phyloP scores from a whole-genome alignment of 2,329 filamentous ascomycete genomes.

The Hypoxylon sp. region DNA sequence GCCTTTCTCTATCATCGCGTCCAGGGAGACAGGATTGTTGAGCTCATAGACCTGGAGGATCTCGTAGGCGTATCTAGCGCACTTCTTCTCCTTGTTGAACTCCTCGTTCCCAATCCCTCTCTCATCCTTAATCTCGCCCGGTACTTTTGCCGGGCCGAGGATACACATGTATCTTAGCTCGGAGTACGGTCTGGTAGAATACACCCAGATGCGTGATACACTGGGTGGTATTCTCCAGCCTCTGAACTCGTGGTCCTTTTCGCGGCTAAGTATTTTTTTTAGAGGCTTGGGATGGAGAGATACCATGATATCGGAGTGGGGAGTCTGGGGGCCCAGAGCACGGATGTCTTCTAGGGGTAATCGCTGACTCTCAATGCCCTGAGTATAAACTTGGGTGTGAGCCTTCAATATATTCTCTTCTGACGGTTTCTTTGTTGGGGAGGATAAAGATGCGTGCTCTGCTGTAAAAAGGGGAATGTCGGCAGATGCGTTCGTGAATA shows the following conservation, averaged over 20 bases:
- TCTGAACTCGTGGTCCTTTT: conserved; percentile 68
- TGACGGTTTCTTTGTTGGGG: conserved; percentile 22
- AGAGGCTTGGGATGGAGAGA: conserved; percentile 71
- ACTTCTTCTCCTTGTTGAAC: conserved; percentile 61
- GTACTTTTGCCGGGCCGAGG: conserved; percentile 61
- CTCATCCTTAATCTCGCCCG: conserved; percentile 61
- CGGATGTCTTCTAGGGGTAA: conserved; percentile 50
- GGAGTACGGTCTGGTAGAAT: conserved; percentile 61
- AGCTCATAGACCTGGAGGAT: conserved; percentile 71
- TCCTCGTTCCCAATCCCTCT: conserved; percentile 65
- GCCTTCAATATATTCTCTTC: conserved; percentile 29
- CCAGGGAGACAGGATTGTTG: conserved; percentile 68
- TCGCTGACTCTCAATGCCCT: conserved; percentile 53
- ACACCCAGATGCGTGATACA: conserved; percentile 74
- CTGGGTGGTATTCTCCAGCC: conserved; percentile 67
- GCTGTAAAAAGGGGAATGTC: conserved; percentile 22
- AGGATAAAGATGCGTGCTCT: conserved; percentile 32
- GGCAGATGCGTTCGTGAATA: conserved; percentile 8
- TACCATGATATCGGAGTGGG: conserved; percentile 59
- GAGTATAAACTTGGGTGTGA: conserved; percentile 46
- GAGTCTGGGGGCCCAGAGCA: conserved; percentile 57
- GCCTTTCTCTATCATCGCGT: conserved; percentile 66
- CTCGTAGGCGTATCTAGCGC: conserved; percentile 63
- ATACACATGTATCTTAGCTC: conserved; percentile 71
- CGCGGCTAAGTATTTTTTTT: conserved; percentile 62